Base-by-base conservation (phyloP, 2,329 filamentous ascomycete species). In the Geosmithia putterillii region DNA sequence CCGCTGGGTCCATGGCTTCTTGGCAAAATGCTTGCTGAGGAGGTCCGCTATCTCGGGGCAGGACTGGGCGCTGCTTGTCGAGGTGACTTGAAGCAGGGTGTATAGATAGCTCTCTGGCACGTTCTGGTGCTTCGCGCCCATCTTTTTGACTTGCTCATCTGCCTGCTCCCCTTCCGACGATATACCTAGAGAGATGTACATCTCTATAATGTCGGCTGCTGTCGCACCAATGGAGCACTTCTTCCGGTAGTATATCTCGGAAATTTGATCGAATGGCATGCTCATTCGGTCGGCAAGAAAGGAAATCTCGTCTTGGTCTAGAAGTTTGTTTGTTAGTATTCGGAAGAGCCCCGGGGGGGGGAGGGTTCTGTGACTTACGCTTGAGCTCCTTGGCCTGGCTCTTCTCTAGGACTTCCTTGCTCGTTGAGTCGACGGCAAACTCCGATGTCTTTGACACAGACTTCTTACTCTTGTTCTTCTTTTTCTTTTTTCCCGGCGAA, bases 261-360 rank as follows among this genome's bases (percentile, higher is more conserved):
- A 58, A 5, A 70, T 63, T 22, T 69, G 62, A 3, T 61, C 61
- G 20, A 59, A 58, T 0, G 63, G 58, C 25, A 69, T 52, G 38
- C 62, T 57, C 9, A 73, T 58, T 38, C 62, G 59, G 38, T 71
- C 62, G 15, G 66, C 64, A 21, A 73, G 54, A 47, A 64, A 69
- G 4, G 58, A 50, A 25, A 73, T 63, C 23, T 69, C 63, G 28
- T 65, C 62, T 43, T 59, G 54, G 3, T 54, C 63, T 60, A 7
- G 18, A 35, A 17, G 34, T 17, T 12, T 37, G 35, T 37, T 7
- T 4, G 35, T 37, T 9, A 37, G 15, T 7, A 20, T 8, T 17
- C n/a, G 18, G 5, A 18, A 40, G 10, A 18, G 10, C 5, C 6
- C n/a, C 7, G 9, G 10, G 17, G 7, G 35, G 9, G 4, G 15